A percentile compares a stretch with the other conserved stretches of the same genome.
phyloP scores from a whole-genome alignment of 371 early-diverging fungal species.

The Lichtheimia hyalospora region DNA sequence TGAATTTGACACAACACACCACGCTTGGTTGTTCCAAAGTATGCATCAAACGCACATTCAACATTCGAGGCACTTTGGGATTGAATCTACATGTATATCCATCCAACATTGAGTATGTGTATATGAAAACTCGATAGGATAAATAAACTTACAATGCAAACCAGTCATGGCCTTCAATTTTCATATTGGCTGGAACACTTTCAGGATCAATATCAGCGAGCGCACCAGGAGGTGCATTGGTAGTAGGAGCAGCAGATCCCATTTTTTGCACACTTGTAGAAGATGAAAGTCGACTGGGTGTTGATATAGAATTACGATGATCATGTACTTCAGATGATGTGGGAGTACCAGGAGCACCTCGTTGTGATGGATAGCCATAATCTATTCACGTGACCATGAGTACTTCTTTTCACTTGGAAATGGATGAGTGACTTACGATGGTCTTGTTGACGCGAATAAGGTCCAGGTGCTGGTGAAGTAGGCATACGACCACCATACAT shows the following conservation, averaged over 20 bases:
- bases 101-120: background rate
- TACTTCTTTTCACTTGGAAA: background rate
- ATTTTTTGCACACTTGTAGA: constrained; percentile 8
- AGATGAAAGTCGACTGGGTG: background rate
- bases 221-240: constrained; percentile 32
- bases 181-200: constrained; percentile 77
- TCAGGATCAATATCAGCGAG: constrained; percentile 85
- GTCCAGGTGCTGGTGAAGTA: constrained; percentile 16
- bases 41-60: constrained; percentile 81
- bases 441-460: constrained; percentile 12
- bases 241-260: background rate
- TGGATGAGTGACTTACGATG: constrained; percentile 4
- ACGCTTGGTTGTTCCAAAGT: constrained; percentile 84
- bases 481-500: constrained; percentile 15
- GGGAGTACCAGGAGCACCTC: constrained; percentile 12
- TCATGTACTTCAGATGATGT: constrained; percentile 1
- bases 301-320: too few relatives aligned
- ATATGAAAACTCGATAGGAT: background rate
- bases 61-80: constrained; percentile 61
- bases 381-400: constrained; percentile 2
- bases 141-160: constrained; percentile 74
- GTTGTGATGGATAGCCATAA: constrained; percentile 16
- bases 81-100: constrained; percentile 50
- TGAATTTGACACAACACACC: constrained; percentile 95
- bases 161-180: constrained; percentile 90